Evolutionary conservation across 768 basidiomycete genomes (phyloP).

Genomic region (Pleurotus ostreatus): DNA sequence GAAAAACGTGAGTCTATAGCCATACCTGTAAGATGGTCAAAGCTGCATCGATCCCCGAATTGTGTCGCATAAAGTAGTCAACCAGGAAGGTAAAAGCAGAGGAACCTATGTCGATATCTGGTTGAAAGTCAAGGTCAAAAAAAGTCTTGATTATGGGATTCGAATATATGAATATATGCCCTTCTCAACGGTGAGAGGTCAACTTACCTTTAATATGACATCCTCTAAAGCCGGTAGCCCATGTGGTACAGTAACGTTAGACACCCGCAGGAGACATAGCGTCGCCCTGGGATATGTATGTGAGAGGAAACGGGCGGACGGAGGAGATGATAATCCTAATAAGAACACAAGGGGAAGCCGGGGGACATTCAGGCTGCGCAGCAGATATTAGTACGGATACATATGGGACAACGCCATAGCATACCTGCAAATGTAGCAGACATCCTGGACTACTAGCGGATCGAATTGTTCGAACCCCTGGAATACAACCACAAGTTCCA

Average conservation of each 20-base stretch:
- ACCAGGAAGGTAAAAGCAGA: conserved; percentile 46
- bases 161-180: not conserved
- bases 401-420: not conserved
- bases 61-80: conserved; percentile 55
- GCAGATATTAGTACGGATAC: not conserved
- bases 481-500: conserved; percentile 52
- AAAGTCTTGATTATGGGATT: conserved; percentile 41
- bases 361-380: conserved; percentile 45
- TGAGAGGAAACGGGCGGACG: conserved; percentile 54
- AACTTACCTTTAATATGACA: conserved; percentile 48
- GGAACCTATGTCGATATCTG: conserved; percentile 60
- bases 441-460: conserved; percentile 54
- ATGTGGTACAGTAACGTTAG: conserved; percentile 45
- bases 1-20: not conserved
- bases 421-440: conserved; percentile 71
- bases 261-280: conserved; percentile 52
- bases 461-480: conserved; percentile 79
- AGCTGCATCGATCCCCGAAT: conserved; percentile 52
- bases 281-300: conserved; percentile 55
- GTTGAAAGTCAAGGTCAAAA: conserved; percentile 59
- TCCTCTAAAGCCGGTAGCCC: conserved; percentile 47
- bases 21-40: conserved; percentile 59
- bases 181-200: too few relatives aligned
- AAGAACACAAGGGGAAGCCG: conserved; percentile 63
- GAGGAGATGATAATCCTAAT: conserved; percentile 55